Conservation (phyloP, 225 moss, liverwort and hornwort species). For the Thuidium tamariscinum region DNA sequence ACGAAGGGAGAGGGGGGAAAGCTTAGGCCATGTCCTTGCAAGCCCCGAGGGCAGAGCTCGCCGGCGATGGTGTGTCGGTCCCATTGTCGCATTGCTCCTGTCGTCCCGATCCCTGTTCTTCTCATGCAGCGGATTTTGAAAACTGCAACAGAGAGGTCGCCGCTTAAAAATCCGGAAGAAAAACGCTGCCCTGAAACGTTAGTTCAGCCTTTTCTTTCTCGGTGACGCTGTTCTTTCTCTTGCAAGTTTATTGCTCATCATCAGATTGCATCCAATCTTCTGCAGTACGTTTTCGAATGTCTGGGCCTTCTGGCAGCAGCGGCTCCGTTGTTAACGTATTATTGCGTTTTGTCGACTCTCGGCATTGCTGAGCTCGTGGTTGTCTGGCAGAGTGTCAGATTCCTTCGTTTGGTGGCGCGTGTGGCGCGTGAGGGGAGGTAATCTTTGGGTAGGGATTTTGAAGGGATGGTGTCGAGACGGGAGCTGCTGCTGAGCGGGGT, state of each 20-base stretch:
- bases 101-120: neutral
- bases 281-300: neutral
- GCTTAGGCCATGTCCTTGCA: neutral
- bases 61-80: constrained; percentile 8
- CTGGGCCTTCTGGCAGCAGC: constrained; percentile 6
- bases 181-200: neutral
- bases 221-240: neutral
- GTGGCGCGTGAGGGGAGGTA: neutral
- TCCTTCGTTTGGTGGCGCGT: constrained; percentile 1
- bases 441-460: neutral
- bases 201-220: neutral
- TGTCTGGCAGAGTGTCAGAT: constrained; percentile 31
- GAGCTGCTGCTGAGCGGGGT: constrained; percentile 29
- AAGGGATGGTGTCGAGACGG: constrained; percentile 11
- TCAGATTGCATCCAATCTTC: neutral
- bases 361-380: constrained; percentile 20
- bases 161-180: neutral
- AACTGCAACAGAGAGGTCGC: neutral
- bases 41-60: neutral
- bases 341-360: constrained; percentile 11
- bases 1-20: neutral
- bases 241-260: neutral
- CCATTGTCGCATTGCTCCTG: neutral
- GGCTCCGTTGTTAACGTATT: neutral
- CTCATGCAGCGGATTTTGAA: neutral